Conservation (phyloP, 164 flowering plant species). For the Aristolochia contorta region DNA sequence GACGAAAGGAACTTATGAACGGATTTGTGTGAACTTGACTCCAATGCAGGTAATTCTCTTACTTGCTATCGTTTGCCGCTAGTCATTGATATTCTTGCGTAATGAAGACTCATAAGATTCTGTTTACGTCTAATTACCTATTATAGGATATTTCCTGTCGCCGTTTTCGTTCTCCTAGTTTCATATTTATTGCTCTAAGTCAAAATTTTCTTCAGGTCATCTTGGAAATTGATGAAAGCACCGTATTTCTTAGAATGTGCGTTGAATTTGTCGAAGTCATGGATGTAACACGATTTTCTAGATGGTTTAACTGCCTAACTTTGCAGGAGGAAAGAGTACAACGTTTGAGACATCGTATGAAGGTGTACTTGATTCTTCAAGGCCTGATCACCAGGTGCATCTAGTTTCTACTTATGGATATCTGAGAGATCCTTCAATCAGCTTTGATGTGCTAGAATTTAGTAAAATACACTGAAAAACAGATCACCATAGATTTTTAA, state of each 20-base stretch:
- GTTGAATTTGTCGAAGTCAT: too few relatives aligned
- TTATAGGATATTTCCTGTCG: too few relatives aligned
- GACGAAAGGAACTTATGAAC: slow-evolving; percentile 78
- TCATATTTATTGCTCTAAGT: too few relatives aligned
- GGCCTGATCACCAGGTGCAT: slow-evolving; percentile 71
- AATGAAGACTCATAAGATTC: not conserved
- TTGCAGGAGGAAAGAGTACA: slow-evolving; percentile 63
- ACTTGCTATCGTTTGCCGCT: not conserved
- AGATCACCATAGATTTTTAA: not conserved
- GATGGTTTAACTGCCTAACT: not conserved
- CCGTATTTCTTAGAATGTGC: too few relatives aligned
- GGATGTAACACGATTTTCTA: too few relatives aligned
- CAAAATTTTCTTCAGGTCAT: too few relatives aligned
- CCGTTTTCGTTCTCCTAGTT: too few relatives aligned
- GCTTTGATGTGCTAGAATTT: not conserved
- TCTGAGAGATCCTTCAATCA: not conserved
- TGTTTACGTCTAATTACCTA: too few relatives aligned
- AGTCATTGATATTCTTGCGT: too few relatives aligned
- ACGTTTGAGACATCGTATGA: slow-evolving; percentile 57
- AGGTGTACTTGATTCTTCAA: slow-evolving; percentile 56
- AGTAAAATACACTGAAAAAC: not conserved
- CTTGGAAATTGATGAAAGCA: too few relatives aligned
- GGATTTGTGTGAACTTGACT: slow-evolving; percentile 80
- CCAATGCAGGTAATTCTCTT: slow-evolving; percentile 58
- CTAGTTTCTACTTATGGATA: not conserved